Evolutionary conservation across 78 protist species (phyloP).

Genomic region (Isochrysis galbana): DNA sequence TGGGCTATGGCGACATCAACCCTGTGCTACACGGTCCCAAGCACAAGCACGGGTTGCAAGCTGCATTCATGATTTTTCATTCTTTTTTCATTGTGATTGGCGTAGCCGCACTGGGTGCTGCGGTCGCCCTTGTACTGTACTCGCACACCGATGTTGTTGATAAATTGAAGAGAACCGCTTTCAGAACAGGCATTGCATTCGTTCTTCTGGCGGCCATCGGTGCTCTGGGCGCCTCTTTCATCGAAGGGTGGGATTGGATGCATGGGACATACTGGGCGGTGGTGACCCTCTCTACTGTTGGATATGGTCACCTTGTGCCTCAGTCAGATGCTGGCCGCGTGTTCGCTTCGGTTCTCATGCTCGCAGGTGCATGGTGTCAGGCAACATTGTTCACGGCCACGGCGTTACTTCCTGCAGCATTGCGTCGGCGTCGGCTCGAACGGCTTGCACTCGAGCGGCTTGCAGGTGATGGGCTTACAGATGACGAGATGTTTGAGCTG

Average conservation of each 20-base stretch:
- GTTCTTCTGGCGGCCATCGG: not conserved
- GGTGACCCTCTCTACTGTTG: not conserved
- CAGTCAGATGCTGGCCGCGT: not conserved
- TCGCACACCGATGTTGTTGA: not conserved
- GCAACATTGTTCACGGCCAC: not conserved
- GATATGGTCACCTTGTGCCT: not conserved
- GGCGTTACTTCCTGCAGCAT: not conserved
- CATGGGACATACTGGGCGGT: not conserved
- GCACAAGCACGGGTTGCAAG: not conserved
- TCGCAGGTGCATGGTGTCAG: not conserved
- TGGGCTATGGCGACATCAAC: slow-evolving; percentile 35
- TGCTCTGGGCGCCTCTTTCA: not conserved
- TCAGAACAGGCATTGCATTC: not conserved
- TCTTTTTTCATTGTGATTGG: not conserved
- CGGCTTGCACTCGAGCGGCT: not conserved
- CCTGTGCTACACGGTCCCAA: not conserved
- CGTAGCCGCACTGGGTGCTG: not conserved
- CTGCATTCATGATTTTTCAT: not conserved
- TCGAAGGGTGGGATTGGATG: not conserved
- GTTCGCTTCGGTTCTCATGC: not conserved
- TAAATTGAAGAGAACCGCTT: not conserved
- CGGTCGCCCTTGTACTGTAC: not conserved
- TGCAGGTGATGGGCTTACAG: not conserved
- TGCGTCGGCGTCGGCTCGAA: not conserved
- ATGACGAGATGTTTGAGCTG: not conserved